Evolutionary conservation across 2,329 filamentous ascomycete genomes (phyloP).

Genomic region (Arthrobotrys pseudoclavata): DNA sequence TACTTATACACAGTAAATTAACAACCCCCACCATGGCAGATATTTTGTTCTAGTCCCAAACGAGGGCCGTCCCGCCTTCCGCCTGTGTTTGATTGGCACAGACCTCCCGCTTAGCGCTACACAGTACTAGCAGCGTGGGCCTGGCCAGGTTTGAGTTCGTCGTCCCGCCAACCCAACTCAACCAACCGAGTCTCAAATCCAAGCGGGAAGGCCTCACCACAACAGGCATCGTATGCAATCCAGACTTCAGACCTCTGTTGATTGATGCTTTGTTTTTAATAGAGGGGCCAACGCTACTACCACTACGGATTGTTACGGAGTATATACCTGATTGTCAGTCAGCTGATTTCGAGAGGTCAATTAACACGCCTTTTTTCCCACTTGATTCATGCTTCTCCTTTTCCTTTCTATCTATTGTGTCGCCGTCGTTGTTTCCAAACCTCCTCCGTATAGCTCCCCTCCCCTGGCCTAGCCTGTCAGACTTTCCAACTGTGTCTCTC

Average conservation of each 20-base stretch:
- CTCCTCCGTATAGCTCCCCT: not conserved
- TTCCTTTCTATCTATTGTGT: not conserved
- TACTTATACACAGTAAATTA: too few relatives aligned
- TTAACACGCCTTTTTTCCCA: constrained; percentile 36
- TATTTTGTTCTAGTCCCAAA: constrained; percentile 20
- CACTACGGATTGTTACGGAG: too few relatives aligned
- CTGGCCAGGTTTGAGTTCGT: constrained; percentile 18
- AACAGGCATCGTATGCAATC: constrained; percentile 21
- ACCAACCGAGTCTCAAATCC: not conserved
- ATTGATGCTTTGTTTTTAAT: constrained; percentile 5
- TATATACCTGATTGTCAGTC: constrained; percentile 26
- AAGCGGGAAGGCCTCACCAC: constrained; percentile 11
- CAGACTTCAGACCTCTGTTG: constrained; percentile 19
- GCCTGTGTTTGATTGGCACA: constrained; percentile 24
- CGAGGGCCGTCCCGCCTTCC: constrained; percentile 41
- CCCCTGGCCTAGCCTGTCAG: not conserved
- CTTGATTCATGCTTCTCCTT: constrained; percentile 4
- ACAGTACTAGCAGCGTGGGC: not conserved
- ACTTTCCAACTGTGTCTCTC: not conserved
- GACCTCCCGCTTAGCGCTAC: constrained; percentile 5
- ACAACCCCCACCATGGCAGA: not conserved
- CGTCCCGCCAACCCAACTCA: constrained; percentile 44
- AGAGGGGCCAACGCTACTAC: not conserved
- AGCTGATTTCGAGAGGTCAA: constrained; percentile 54
- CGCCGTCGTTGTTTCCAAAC: not conserved